Evolutionary conservation across 1,284 basidiomycete species (phyloP).

Genomic region (Marasmius fiardii): DNA sequence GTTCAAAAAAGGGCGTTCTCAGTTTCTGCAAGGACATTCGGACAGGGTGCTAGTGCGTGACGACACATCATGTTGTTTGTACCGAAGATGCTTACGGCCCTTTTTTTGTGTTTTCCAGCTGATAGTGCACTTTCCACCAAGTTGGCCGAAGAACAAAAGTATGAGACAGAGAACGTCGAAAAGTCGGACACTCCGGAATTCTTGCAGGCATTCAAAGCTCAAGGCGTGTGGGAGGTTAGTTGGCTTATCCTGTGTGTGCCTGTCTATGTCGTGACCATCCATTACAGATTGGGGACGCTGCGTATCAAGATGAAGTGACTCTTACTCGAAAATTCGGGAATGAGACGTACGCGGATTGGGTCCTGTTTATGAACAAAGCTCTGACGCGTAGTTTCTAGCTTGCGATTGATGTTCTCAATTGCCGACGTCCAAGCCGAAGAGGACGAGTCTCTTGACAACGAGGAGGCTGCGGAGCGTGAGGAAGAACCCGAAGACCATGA

Average conservation of each 20-base stretch:
- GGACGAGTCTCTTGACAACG: conserved; percentile 21
- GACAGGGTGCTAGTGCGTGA: conserved; percentile 61
- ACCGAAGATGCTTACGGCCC: neutral
- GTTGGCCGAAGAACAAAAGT: conserved; percentile 81
- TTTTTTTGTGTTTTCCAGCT: conserved; percentile 37
- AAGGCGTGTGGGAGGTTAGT: conserved; percentile 75
- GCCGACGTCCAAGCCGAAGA: conserved; percentile 56
- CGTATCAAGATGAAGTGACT: conserved; percentile 81
- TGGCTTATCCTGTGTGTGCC: neutral
- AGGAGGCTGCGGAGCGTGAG: conserved; percentile 26
- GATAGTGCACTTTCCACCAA: conserved; percentile 76
- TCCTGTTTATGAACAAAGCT: neutral
- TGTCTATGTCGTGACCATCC: neutral
- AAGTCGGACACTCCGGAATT: conserved; percentile 64
- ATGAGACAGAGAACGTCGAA: conserved; percentile 69
- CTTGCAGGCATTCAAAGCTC: conserved; percentile 70
- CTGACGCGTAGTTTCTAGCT: conserved; percentile 34
- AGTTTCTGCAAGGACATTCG: conserved; percentile 46
- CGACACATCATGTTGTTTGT: conserved; percentile 6
- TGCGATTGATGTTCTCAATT: conserved; percentile 83
- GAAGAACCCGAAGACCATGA: conserved; percentile 36
- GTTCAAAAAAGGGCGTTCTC: conserved; percentile 48
- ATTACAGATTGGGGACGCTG: conserved; percentile 66
- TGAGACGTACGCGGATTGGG: conserved; percentile 66
- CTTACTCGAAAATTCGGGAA: conserved; percentile 87